Evolutionary conservation across 768 basidiomycete genomes (phyloP).

Genomic region (Kwoniella dejecticola): DNA sequence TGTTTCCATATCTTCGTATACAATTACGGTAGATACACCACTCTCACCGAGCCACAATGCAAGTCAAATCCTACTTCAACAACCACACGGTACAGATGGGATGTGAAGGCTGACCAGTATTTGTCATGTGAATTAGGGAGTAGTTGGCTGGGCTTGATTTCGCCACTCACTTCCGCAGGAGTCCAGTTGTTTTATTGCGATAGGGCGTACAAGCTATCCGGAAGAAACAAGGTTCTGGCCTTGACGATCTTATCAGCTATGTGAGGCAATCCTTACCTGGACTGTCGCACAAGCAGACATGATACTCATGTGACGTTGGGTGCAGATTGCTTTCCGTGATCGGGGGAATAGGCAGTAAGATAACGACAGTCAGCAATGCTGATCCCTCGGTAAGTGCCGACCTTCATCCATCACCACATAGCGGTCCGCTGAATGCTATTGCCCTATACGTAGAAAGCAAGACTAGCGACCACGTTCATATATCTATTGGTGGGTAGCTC

Average conservation of each 20-base stretch:
- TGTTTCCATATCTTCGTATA: background rate
- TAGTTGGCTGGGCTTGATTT: background rate
- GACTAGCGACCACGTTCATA: slow-evolving; percentile 4
- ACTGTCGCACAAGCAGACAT: too few relatives aligned
- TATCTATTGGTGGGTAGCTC: background rate
- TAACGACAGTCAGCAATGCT: background rate
- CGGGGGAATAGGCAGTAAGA: slow-evolving; percentile 6
- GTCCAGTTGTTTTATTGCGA: slow-evolving; percentile 1
- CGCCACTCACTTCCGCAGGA: slow-evolving; percentile 3
- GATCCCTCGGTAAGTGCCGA: background rate
- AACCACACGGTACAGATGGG: too few relatives aligned
- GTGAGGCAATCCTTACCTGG: too few relatives aligned
- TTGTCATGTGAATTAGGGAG: too few relatives aligned
- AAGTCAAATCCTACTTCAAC: background rate
- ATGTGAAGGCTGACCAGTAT: too few relatives aligned
- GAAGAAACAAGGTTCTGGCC: slow-evolving; percentile 1
- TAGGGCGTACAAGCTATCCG: slow-evolving; percentile 7
- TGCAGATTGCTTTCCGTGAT: background rate
- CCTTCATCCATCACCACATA: too few relatives aligned
- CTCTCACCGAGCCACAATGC: background rate
- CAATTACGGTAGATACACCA: background rate
- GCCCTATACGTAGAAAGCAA: too few relatives aligned
- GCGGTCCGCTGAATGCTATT: too few relatives aligned
- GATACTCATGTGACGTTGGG: too few relatives aligned
- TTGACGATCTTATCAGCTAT: background rate